These are phyloP conservation scores for Colletotrichum sansevieriae DNA, from an alignment of 2,329 filamentous ascomycete species.

Conservation along the genomic window DNA sequence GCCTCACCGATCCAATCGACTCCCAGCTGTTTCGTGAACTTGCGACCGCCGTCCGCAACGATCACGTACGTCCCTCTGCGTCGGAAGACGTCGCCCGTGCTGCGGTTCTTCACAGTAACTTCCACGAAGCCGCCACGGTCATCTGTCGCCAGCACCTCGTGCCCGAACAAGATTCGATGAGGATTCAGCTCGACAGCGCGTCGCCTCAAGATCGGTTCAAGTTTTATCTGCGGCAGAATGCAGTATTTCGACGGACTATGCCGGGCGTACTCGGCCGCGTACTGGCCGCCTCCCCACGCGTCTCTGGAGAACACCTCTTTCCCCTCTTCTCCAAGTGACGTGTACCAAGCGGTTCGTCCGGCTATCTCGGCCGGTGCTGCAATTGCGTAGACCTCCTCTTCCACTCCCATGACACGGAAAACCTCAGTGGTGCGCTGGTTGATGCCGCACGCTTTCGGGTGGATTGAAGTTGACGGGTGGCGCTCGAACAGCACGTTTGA, in stretches of 20 bases:
- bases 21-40: not conserved
- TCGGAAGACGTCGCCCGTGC: not conserved
- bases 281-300: constrained; percentile 3
- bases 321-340: constrained; percentile 2
- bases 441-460: constrained; percentile 11
- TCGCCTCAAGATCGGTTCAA: constrained; percentile 1
- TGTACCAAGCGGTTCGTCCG: constrained; percentile 7
- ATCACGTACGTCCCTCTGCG: not conserved
- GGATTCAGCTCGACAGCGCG: not conserved
- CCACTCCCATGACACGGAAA: not conserved
- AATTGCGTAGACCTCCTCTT: not conserved
- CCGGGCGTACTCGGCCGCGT: not conserved
- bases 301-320: constrained; percentile 7
- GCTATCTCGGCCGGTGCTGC: not conserved
- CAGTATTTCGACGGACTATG: constrained; percentile 2
- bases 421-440: constrained; percentile 6
- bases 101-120: not conserved
- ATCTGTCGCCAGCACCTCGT: constrained; percentile 1
- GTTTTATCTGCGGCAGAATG: not conserved
- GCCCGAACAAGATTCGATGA: not conserved
- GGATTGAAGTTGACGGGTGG: constrained; percentile 3
- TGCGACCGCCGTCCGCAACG: not conserved
- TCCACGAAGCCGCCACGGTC: not conserved
- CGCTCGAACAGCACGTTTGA: not conserved
- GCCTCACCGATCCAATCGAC: not conserved